Conservation (phyloP, 768 basidiomycete species). For the Rhodotorula toruloides region DNA sequence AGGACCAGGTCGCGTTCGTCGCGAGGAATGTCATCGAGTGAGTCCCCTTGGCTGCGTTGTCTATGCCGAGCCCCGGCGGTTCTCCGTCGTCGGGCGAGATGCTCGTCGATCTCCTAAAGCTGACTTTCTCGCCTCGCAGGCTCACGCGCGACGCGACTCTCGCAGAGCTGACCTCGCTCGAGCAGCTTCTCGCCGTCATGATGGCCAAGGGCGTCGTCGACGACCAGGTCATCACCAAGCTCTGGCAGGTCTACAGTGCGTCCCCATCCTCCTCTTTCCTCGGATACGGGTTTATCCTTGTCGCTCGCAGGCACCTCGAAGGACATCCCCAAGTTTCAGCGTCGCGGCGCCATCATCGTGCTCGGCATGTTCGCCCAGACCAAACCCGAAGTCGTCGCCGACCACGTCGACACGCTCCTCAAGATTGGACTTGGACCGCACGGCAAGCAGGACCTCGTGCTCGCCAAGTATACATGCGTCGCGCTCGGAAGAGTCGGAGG, state of each 20-base stretch:
- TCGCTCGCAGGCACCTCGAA: constrained; percentile 60
- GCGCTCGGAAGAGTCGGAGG: constrained; percentile 88
- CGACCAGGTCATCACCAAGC: constrained; percentile 73
- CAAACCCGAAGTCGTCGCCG: constrained; percentile 66
- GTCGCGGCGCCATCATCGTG: constrained; percentile 91
- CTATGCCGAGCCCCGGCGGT: neutral
- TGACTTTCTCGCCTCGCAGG: constrained; percentile 50
- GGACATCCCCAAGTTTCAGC: constrained; percentile 70
- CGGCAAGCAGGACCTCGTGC: constrained; percentile 84
- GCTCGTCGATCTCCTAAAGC: neutral
- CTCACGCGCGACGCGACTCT: constrained; percentile 85
- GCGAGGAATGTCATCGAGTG: constrained; percentile 97
- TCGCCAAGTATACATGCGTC: constrained; percentile 89
- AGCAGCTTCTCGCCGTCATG: constrained; percentile 94
- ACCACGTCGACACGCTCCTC: constrained; percentile 76
- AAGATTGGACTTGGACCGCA: constrained; percentile 76
- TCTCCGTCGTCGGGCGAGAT: neutral
- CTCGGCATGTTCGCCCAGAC: constrained; percentile 95
- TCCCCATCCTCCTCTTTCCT: constrained; percentile 15
- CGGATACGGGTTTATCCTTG: neutral
- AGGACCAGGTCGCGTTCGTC: constrained; percentile 83
- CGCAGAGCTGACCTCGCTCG: constrained; percentile 89
- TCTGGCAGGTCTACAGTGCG: constrained; percentile 96
- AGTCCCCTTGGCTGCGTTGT: constrained; percentile 39
- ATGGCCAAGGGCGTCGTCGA: constrained; percentile 83